Percentiles rank a stretch among this genome's conserved stretches.
Evolutionary conservation across 345 rosid genomes (phyloP).

Genomic region (Bruguiera parviflora): DNA sequence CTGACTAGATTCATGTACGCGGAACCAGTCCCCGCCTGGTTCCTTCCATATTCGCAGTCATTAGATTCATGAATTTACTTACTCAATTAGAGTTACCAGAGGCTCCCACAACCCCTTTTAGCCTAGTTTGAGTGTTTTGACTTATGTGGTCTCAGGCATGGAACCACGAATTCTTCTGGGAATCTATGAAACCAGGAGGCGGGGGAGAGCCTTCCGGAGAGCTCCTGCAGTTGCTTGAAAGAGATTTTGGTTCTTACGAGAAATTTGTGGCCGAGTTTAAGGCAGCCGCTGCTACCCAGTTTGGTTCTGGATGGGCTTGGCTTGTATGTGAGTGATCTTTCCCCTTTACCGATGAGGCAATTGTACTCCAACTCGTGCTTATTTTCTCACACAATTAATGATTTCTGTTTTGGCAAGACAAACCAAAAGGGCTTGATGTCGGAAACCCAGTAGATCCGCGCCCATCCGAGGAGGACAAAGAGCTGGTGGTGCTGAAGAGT

Average conservation of each 20-base stretch:
- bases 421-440: conserved; percentile 64
- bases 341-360: not conserved
- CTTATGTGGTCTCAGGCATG: conserved; percentile 49
- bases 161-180: conserved; percentile 97
- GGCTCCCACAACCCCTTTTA: not conserved
- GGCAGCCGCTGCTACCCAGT: conserved; percentile 72
- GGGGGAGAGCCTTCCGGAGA: conserved; percentile 89
- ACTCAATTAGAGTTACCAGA: too few relatives aligned
- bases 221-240: conserved; percentile 62
- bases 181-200: conserved; percentile 84
- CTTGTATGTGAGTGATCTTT: conserved; percentile 62
- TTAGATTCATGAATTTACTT: too few relatives aligned
- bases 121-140: not conserved
- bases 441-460: conserved; percentile 65
- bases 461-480: conserved; percentile 69
- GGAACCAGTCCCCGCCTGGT: too few relatives aligned
- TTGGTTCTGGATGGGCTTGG: conserved; percentile 99
- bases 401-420: conserved; percentile 44
- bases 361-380: conserved; percentile 2
- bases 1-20: too few relatives aligned
- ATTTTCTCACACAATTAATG: not conserved
- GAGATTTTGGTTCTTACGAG: conserved; percentile 84
- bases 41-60: too few relatives aligned
- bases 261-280: conserved; percentile 49
- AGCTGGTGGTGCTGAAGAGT: conserved; percentile 76